Evolutionary conservation across 2,329 filamentous ascomycete genomes (phyloP), one percentile per base, ranked within the genome.

Genomic region (Ilyonectria robusta): DNA sequence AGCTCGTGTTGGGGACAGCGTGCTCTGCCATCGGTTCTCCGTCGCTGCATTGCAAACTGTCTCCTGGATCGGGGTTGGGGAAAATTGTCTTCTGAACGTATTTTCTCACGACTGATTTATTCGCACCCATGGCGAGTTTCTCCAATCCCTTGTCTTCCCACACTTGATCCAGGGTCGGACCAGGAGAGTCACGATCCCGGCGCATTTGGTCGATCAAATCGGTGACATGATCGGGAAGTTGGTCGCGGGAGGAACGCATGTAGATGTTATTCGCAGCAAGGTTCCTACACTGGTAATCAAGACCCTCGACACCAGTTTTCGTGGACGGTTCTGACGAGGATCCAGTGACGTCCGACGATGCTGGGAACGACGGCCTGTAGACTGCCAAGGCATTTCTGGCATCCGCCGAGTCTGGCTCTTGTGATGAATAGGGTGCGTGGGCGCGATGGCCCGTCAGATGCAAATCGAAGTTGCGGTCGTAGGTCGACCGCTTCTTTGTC

Each of bases 401-500:
- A n/a, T 80, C 76, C 7, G 73, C 62, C 74, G 71, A 76, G 60
- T 82, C 80, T 64, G 77, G 79, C 60, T 72, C 69, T 54, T 73
- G 35, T 9, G 76, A 65, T 50, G 76, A 76, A 17, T 56, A 72
- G 44, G 63, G 31, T 35, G 77, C 66, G 57, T 80, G 78, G 31
- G 82, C 68, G 26, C 63, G 62, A 66, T 77, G 48, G 64, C 83
- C 78, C 59, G 79, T 77, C 46, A 84, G 67, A 57, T 81, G 74
- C 61, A 80, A 76, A 57, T 81, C 73, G 70, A 83, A 83, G 63
- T 75, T 69, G 47, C 72, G 70, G 67, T 79, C 67, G 68, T 82
- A 81, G 1, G 72, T 62, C 3, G 42, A 33, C 48, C 71, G 69
- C 33, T 71, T 35, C 48, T 47, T 78, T 4, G 50, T 56, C 40